phyloP scores from a whole-genome alignment of 169 alveolate species.

The Babesia sp. region DNA sequence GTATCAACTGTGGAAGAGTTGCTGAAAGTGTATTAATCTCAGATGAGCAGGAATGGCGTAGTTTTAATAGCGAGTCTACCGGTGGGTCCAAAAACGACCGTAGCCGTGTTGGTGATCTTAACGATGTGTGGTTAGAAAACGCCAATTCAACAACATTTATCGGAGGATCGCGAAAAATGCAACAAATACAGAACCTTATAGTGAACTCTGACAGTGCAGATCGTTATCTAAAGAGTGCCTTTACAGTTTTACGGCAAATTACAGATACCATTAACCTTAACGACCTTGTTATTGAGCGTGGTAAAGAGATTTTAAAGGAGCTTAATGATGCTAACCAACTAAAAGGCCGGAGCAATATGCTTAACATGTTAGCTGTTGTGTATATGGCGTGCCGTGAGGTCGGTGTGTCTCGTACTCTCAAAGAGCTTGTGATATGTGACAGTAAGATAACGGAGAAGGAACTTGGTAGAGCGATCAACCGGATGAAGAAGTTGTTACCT shows the following conservation, averaged over 20 bases:
- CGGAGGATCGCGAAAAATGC: slow-evolving; percentile 79
- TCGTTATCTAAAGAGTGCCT: slow-evolving; percentile 76
- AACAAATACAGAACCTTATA: slow-evolving; percentile 75
- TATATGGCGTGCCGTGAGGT: slow-evolving; percentile 89
- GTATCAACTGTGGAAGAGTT: slow-evolving; percentile 84
- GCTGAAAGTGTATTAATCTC: slow-evolving; percentile 80
- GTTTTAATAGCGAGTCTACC: slow-evolving; percentile 72
- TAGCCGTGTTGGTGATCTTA: slow-evolving; percentile 85
- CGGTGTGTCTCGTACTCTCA: slow-evolving; percentile 83
- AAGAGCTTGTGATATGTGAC: slow-evolving; percentile 82
- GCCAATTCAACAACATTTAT: slow-evolving; percentile 85
- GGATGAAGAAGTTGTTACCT: slow-evolving; percentile 81
- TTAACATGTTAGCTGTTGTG: slow-evolving; percentile 81
- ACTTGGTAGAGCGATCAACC: slow-evolving; percentile 84
- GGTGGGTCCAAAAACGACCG: slow-evolving; percentile 81
- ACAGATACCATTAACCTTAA: slow-evolving; percentile 78
- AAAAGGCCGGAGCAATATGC: slow-evolving; percentile 67
- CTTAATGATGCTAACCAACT: slow-evolving; percentile 64
- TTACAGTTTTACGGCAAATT: slow-evolving; percentile 73
- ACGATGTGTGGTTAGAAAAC: slow-evolving; percentile 87
- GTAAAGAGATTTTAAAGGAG: slow-evolving; percentile 82
- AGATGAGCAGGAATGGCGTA: slow-evolving; percentile 90
- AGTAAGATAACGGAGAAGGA: slow-evolving; percentile 82
- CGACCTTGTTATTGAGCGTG: slow-evolving; percentile 83
- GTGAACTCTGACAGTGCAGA: slow-evolving; percentile 71